Conservation (phyloP, 768 basidiomycete genomes). For the Pilatotrama ljubarskyi region DNA sequence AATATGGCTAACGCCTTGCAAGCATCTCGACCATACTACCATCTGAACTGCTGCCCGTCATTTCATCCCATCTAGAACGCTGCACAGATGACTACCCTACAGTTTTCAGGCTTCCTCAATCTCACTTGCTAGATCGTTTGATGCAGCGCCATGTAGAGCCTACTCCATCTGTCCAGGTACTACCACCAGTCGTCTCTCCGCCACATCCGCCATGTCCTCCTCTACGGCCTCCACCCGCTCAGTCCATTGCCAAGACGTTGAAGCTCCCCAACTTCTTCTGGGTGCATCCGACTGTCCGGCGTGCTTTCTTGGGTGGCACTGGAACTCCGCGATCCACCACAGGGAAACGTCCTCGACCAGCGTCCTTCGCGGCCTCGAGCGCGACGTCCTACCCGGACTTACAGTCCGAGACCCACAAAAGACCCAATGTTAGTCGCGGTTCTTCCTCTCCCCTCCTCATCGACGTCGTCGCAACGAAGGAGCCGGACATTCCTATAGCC, state of each 20-base stretch:
- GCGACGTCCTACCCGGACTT: neutral
- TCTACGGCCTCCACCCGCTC: neutral
- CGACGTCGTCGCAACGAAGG: neutral
- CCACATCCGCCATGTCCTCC: neutral
- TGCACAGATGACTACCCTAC: constrained; percentile 22
- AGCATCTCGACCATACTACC: constrained; percentile 63
- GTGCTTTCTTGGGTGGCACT: constrained; percentile 6
- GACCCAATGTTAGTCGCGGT: neutral
- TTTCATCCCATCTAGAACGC: constrained; percentile 39
- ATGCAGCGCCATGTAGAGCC: neutral
- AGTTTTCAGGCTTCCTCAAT: constrained; percentile 38
- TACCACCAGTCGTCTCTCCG: neutral
- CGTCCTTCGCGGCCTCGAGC: constrained; percentile 2
- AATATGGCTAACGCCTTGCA: no score
- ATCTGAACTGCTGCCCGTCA: constrained; percentile 43
- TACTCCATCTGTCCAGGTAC: neutral
- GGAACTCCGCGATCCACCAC: neutral
- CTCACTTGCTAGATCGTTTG: constrained; percentile 36
- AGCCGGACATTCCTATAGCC: neutral
- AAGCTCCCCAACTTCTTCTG: constrained; percentile 19
- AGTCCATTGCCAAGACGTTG: constrained; percentile 4
- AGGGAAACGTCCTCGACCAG: constrained; percentile 11
- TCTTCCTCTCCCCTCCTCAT: neutral
- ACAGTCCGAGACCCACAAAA: neutral
- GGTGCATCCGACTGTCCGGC: constrained; percentile 15